phyloP scores from a whole-genome alignment of 1,139 yeast species.

The Candida tunisiensis region DNA sequence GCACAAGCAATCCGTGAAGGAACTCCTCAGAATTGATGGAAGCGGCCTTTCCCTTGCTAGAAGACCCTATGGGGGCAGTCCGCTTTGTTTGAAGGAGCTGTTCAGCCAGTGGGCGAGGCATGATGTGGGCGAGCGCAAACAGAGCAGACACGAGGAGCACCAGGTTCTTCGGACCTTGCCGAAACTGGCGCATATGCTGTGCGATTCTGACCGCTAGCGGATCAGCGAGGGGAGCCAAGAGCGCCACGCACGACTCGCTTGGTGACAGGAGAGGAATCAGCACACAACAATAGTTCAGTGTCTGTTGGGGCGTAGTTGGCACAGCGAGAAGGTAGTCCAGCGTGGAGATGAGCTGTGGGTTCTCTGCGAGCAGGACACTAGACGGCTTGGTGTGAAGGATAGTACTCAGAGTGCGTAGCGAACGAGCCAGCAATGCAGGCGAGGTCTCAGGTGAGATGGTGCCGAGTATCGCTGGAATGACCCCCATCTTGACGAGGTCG shows the following conservation, averaged over 20 bases:
- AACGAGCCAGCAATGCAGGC: constrained; percentile 8
- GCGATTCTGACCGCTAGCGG: constrained; percentile 7
- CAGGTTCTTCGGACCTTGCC: background rate
- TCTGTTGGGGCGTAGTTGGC: constrained; percentile 4
- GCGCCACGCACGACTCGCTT: constrained; percentile 4
- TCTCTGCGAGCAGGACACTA: constrained; percentile 7
- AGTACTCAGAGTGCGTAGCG: constrained; percentile 12
- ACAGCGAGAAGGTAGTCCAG: constrained; percentile 8
- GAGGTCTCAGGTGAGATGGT: constrained; percentile 5
- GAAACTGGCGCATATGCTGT: constrained; percentile 4
- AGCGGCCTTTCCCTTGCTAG: no score
- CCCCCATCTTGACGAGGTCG: constrained; percentile 8
- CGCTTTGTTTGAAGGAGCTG: no score
- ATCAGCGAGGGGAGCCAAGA: constrained; percentile 5
- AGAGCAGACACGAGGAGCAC: constrained; percentile 1
- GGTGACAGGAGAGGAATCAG: constrained; percentile 12
- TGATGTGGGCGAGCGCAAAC: no score
- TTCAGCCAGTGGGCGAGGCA: no score
- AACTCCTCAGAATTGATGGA: constrained; percentile 6
- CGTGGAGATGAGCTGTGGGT: constrained; percentile 9
- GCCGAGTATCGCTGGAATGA: constrained; percentile 8
- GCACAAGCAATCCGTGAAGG: constrained; percentile 9
- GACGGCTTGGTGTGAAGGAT: constrained; percentile 10
- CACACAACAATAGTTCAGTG: constrained; percentile 10
- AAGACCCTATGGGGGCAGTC: no score